Evolutionary conservation across 805 yeast genomes (phyloP).

Genomic region (Pichia ethanolica): DNA sequence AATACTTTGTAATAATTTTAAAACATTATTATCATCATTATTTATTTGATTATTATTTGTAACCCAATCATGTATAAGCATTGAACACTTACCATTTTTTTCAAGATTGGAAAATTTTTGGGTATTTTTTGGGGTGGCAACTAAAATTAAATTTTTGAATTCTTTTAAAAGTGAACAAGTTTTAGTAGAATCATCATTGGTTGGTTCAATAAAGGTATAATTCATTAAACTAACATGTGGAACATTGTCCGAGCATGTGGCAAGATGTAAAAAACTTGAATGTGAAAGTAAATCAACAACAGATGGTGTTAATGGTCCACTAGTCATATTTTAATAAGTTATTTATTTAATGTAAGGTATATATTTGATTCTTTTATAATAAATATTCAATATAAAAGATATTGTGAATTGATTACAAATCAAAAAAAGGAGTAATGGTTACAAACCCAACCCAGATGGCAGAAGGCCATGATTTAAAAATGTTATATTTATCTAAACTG

Average conservation of each 20-base stretch:
- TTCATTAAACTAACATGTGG: conserved; percentile 94
- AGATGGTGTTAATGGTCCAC: conserved; percentile 24
- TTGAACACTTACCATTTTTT: conserved; percentile 69
- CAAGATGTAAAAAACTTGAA: conserved; percentile 74
- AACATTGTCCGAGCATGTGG: conserved; percentile 56
- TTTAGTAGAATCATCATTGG: conserved; percentile 18
- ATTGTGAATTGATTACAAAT: too few relatives aligned
- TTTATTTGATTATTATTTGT: conserved; percentile 29
- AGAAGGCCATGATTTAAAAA: too few relatives aligned
- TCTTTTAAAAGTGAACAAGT: conserved; percentile 13
- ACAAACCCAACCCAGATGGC: too few relatives aligned
- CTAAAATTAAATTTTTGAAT: conserved; percentile 36
- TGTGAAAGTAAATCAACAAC: conserved; percentile 43
- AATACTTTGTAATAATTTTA: conserved; percentile 61
- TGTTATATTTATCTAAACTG: too few relatives aligned
- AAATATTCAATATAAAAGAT: too few relatives aligned
- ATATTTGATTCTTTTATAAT: neutral
- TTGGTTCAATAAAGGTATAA: conserved; percentile 56
- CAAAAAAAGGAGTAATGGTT: too few relatives aligned
- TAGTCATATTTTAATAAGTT: neutral
- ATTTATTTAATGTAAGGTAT: neutral
- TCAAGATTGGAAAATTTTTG: conserved; percentile 65
- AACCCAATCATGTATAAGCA: conserved; percentile 88
- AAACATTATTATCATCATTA: conserved; percentile 26
- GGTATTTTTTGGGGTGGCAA: conserved; percentile 67